Conservation (phyloP, 2,329 filamentous ascomycete genomes). For the Periconia digitata region DNA sequence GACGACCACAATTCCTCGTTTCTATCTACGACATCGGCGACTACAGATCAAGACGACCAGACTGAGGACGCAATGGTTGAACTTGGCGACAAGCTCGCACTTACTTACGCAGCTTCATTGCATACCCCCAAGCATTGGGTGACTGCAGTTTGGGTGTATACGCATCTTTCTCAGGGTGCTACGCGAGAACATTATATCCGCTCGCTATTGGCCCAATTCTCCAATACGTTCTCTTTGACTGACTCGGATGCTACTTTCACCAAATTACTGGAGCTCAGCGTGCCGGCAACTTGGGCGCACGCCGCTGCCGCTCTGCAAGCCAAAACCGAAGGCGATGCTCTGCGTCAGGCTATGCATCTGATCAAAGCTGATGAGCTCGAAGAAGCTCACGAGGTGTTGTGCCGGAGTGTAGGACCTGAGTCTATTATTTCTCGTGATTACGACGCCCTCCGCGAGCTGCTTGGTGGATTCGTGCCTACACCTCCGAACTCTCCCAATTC, state of each 20-base stretch:
- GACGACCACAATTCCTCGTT: conserved; percentile 24
- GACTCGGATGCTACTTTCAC: conserved; percentile 60
- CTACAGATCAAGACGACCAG: conserved; percentile 45
- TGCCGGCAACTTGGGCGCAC: conserved; percentile 81
- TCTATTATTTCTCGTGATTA: conserved; percentile 84
- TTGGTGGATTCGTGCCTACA: conserved; percentile 65
- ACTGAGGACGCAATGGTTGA: conserved; percentile 62
- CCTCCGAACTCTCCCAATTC: conserved; percentile 46
- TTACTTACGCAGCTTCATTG: conserved; percentile 40
- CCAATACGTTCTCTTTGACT: conserved; percentile 62
- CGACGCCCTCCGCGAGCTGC: conserved; percentile 65
- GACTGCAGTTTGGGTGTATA: conserved; percentile 70
- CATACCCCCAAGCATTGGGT: conserved; percentile 40
- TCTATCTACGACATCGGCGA: conserved; percentile 28
- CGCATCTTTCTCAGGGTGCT: conserved; percentile 68
- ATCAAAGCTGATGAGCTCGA: conserved; percentile 74
- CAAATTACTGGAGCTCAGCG: conserved; percentile 65
- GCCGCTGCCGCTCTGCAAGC: conserved; percentile 83
- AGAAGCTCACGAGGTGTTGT: conserved; percentile 83
- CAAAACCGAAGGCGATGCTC: conserved; percentile 69
- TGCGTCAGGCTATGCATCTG: conserved; percentile 64
- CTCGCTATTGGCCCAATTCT: conserved; percentile 61
- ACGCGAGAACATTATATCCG: conserved; percentile 74
- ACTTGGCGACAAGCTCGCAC: conserved; percentile 58
- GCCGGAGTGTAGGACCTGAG: conserved; percentile 76